Conservation (phyloP, 208 protist genomes). For the Lotmaria passim region DNA sequence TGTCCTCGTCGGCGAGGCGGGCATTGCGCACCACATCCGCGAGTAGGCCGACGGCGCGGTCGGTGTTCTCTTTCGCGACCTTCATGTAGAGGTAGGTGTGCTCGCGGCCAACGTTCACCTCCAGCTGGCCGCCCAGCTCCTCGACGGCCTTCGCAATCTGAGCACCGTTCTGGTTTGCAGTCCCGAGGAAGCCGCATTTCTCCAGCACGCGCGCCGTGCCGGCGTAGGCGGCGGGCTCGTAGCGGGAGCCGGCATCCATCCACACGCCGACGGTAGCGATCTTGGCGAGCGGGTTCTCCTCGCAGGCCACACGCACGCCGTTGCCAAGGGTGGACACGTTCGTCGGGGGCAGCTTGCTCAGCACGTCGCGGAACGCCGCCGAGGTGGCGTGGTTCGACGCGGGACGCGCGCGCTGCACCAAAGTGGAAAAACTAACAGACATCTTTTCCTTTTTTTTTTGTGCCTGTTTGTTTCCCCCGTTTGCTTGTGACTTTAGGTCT, state of each 20-base stretch:
- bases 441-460: conserved; percentile 37
- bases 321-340: conserved; percentile 94
- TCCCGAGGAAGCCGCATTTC: conserved; percentile 98
- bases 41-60: conserved; percentile 94
- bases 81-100: conserved; percentile 96
- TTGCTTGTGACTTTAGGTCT: too few species aligned
- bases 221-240: conserved; percentile 96
- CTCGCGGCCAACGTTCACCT: conserved; percentile 97
- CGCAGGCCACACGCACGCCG: conserved; percentile 96
- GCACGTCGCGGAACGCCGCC: conserved; percentile 65
- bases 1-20: conserved; percentile 80
- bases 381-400: conserved; percentile 75
- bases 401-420: conserved; percentile 82
- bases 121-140: conserved; percentile 96
- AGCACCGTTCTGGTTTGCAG: conserved; percentile 77
- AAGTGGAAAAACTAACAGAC: conserved; percentile 88
- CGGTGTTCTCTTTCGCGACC: conserved; percentile 93
- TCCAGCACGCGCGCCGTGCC: conserved; percentile 98
- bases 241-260: conserved; percentile 96
- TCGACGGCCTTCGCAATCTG: conserved; percentile 95
- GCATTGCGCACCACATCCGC: conserved; percentile 97
- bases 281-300: conserved; percentile 88
- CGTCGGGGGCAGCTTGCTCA: conserved; percentile 84
- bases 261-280: conserved; percentile 97
- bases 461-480: conserved; percentile 19